These are phyloP conservation scores for Pythium folliculosum DNA, from an alignment of 352 stramenopile genomes.

Conservation along the genomic window DNA sequence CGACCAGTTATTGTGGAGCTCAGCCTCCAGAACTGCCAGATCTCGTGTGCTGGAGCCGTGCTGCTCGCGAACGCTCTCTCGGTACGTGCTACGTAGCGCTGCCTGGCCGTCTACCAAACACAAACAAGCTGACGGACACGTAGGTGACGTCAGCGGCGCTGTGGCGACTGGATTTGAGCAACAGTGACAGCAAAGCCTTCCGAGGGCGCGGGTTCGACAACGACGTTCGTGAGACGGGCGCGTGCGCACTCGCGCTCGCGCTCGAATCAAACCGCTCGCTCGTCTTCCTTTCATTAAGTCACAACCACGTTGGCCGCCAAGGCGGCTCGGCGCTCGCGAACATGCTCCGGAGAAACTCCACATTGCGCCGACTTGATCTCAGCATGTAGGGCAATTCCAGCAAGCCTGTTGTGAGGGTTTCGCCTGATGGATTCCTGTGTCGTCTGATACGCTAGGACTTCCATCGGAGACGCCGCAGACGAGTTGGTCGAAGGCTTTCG, in stretches of 20 bases:
- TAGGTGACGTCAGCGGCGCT: slow-evolving; percentile 19
- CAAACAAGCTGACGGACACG: neutral
- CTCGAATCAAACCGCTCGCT: slow-evolving; percentile 39
- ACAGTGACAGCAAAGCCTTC: slow-evolving; percentile 30
- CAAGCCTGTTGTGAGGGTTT: slow-evolving; percentile 23
- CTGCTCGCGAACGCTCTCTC: slow-evolving; percentile 43
- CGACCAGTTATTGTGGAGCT: slow-evolving; percentile 27
- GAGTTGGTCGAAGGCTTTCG: slow-evolving; percentile 34
- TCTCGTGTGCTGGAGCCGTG: slow-evolving; percentile 45
- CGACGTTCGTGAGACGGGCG: slow-evolving; percentile 30
- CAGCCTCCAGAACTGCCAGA: slow-evolving; percentile 43
- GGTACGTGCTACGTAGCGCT: slow-evolving; percentile 14
- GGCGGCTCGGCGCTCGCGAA: slow-evolving; percentile 32
- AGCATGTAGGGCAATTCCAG: slow-evolving; percentile 25
- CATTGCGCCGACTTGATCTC: slow-evolving; percentile 33
- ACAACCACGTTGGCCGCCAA: slow-evolving; percentile 33
- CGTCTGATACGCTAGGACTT: slow-evolving; percentile 22
- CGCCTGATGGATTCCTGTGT: neutral
- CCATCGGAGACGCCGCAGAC: slow-evolving; percentile 18
- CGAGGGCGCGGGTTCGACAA: slow-evolving; percentile 36
- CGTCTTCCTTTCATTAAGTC: slow-evolving; percentile 30
- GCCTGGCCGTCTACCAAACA: too few relatives aligned
- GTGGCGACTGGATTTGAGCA: slow-evolving; percentile 42
- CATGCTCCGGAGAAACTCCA: slow-evolving; percentile 38
- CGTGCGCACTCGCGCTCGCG: slow-evolving; percentile 33